Evolutionary conservation across 208 protist genomes (phyloP).

Genomic region (Jaenimonas drosophilae): DNA sequence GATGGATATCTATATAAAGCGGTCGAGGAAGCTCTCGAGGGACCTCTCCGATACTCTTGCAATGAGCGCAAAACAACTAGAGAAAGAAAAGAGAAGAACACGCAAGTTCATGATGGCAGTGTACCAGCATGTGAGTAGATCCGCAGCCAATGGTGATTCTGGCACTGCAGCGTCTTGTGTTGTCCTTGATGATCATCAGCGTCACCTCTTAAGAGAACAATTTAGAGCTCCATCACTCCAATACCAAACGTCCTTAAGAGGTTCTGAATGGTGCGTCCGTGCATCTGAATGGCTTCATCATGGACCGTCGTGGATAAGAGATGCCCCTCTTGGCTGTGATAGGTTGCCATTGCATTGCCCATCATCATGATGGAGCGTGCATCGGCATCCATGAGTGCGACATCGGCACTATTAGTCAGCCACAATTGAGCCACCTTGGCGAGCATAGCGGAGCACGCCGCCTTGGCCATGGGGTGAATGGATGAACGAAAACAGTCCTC

Average conservation of each 20-base stretch:
- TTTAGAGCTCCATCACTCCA: too few species aligned
- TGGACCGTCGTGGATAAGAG: background rate
- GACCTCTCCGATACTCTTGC: background rate
- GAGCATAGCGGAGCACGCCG: slow-evolving; percentile 59
- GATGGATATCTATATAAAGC: too few species aligned
- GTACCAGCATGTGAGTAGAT: background rate
- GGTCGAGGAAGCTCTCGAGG: background rate
- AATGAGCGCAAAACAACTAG: slow-evolving; percentile 6
- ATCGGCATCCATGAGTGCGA: background rate
- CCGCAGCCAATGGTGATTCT: too few species aligned
- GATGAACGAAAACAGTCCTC: slow-evolving; percentile 69
- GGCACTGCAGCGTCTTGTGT: too few species aligned
- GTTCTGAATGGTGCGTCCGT: slow-evolving; percentile 1
- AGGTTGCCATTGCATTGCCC: slow-evolving; percentile 25
- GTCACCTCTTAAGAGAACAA: too few species aligned
- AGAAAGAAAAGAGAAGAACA: background rate
- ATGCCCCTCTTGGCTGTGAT: slow-evolving; percentile 2
- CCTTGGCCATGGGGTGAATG: slow-evolving; percentile 62
- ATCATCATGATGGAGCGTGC: slow-evolving; percentile 10
- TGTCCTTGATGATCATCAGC: too few species aligned
- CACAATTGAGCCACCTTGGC: slow-evolving; percentile 4
- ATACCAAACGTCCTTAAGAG: background rate
- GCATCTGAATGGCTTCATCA: background rate
- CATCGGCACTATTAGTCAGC: background rate
- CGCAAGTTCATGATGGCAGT: slow-evolving; percentile 3